These are phyloP conservation scores for Talaromyces rugulosus DNA, from an alignment of 2,329 filamentous ascomycete species.

Conservation along the genomic window DNA sequence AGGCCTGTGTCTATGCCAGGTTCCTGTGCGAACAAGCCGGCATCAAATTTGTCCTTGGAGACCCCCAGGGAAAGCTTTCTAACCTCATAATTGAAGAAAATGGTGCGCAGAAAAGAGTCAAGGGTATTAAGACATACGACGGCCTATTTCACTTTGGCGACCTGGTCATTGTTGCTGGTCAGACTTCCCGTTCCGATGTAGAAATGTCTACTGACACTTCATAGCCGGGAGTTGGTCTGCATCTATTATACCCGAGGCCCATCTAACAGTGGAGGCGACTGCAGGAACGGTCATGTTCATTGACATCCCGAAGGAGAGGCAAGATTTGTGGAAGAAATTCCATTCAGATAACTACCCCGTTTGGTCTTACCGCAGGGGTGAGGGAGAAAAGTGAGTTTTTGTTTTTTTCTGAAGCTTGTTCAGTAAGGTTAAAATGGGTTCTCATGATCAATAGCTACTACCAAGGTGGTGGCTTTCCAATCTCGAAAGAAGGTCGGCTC, in stretches of 20 bases:
- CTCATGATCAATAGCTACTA: not conserved
- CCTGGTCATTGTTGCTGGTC: slow-evolving; percentile 35
- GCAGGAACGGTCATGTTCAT: slow-evolving; percentile 44
- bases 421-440: no score
- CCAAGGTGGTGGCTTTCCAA: slow-evolving; percentile 31
- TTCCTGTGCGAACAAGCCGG: slow-evolving; percentile 3
- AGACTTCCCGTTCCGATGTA: not conserved
- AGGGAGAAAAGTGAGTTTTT: slow-evolving; percentile 18
- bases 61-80: slow-evolving; percentile 26
- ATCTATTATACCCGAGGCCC: slow-evolving; percentile 36
- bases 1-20: not conserved
- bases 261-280: slow-evolving; percentile 46
- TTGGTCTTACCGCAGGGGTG: slow-evolving; percentile 37
- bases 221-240: slow-evolving; percentile 42
- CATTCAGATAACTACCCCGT: slow-evolving; percentile 44
- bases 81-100: slow-evolving; percentile 18
- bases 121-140: slow-evolving; percentile 39
- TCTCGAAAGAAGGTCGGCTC: slow-evolving; percentile 38
- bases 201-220: not conserved
- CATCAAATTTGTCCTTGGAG: slow-evolving; percentile 40
- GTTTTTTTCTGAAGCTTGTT: no score
- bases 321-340: slow-evolving; percentile 26
- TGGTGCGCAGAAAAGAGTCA: slow-evolving; percentile 18
- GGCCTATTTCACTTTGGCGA: slow-evolving; percentile 28
- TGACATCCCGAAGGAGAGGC: slow-evolving; percentile 37